These are phyloP conservation scores for Penicillium silybi DNA, from an alignment of 495 filamentous ascomycete species.

Conservation along the genomic window DNA sequence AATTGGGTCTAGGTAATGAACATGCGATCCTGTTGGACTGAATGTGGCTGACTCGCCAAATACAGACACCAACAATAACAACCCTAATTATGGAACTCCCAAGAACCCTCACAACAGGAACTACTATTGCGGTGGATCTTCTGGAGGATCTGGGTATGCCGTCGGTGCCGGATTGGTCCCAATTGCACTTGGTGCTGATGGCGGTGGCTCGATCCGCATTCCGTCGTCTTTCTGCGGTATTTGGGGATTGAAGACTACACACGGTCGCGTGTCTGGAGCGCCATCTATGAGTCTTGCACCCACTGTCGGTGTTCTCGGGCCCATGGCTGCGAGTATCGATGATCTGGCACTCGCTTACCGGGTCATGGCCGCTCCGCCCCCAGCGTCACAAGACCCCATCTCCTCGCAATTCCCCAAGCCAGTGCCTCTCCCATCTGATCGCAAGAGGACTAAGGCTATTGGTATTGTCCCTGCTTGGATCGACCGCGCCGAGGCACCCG, in stretches of 20 bases:
- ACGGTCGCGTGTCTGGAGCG: constrained; percentile 64
- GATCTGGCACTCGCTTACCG: constrained; percentile 84
- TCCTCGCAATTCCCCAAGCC: constrained; percentile 51
- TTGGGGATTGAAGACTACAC: constrained; percentile 82
- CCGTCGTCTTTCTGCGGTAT: constrained; percentile 80
- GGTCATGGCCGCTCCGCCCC: constrained; percentile 68
- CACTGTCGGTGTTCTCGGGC: constrained; percentile 66
- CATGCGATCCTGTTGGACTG: not conserved
- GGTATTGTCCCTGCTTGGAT: constrained; percentile 79
- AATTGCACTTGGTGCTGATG: constrained; percentile 79
- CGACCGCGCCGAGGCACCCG: constrained; percentile 58
- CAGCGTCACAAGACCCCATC: constrained; percentile 40
- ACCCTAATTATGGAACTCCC: constrained; percentile 75
- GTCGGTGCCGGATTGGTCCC: constrained; percentile 73
- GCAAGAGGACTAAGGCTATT: constrained; percentile 47
- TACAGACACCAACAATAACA: constrained; percentile 77
- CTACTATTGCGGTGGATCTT: constrained; percentile 89
- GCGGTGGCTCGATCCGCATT: constrained; percentile 81
- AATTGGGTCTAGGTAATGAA: constrained; percentile 65
- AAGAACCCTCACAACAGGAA: constrained; percentile 73
- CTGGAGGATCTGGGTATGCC: constrained; percentile 77
- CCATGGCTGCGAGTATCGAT: constrained; percentile 69
- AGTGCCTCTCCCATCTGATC: constrained; percentile 11
- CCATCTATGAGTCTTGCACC: constrained; percentile 60
- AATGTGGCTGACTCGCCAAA: not conserved